Evolutionary conservation across 2,329 filamentous ascomycete species (phyloP).

Genomic region (Exophiala aquamarina): DNA sequence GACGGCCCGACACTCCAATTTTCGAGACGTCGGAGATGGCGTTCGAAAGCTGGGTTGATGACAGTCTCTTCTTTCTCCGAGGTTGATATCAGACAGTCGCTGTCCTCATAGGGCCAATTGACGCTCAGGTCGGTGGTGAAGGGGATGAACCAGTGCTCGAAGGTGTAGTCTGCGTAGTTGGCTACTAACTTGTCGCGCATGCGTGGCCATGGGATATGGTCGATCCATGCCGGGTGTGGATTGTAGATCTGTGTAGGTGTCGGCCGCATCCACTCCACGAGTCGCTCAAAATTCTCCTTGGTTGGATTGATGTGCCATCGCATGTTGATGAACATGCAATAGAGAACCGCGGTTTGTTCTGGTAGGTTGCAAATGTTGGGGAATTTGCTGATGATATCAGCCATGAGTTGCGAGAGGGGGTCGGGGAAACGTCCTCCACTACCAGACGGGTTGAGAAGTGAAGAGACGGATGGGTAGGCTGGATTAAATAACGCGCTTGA

Average conservation of each 20-base stretch:
- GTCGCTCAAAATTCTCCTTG: slow-evolving; percentile 72
- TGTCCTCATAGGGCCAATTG: slow-evolving; percentile 81
- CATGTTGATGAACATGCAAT: slow-evolving; percentile 84
- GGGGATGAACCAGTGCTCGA: slow-evolving; percentile 80
- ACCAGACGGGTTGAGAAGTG: slow-evolving; percentile 66
- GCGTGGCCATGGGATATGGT: slow-evolving; percentile 75
- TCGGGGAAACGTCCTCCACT: slow-evolving; percentile 57
- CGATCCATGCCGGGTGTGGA: slow-evolving; percentile 77
- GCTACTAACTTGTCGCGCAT: slow-evolving; percentile 69
- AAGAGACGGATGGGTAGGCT: slow-evolving; percentile 75
- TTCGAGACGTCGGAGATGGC: slow-evolving; percentile 69
- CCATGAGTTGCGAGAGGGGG: slow-evolving; percentile 79
- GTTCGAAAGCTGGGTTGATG: slow-evolving; percentile 85
- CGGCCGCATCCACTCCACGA: slow-evolving; percentile 73
- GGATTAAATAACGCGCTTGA: slow-evolving; percentile 66
- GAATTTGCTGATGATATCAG: slow-evolving; percentile 81
- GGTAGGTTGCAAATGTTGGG: slow-evolving; percentile 75
- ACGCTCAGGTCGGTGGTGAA: slow-evolving; percentile 74
- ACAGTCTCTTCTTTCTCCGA: slow-evolving; percentile 61
- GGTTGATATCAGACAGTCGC: slow-evolving; percentile 64
- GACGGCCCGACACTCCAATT: slow-evolving; percentile 79
- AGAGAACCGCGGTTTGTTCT: slow-evolving; percentile 78
- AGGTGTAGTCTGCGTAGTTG: slow-evolving; percentile 58
- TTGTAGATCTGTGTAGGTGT: slow-evolving; percentile 64
- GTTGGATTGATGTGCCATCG: slow-evolving; percentile 81